Conservation (phyloP, 495 filamentous ascomycete genomes). For the Alectoria sarmentosa region DNA sequence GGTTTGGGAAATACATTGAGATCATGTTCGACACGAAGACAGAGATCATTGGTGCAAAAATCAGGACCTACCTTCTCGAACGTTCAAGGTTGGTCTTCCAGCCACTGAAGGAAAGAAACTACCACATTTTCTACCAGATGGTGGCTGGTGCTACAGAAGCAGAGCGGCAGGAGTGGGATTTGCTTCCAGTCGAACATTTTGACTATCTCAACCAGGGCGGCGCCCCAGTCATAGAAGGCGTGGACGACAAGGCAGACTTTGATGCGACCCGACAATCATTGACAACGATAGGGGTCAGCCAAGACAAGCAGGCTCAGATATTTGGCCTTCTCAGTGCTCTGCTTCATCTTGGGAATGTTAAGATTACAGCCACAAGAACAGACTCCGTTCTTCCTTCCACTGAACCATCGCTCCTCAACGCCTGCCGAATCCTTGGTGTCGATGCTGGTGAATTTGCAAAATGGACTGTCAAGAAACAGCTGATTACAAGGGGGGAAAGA, state of each 20-base stretch:
- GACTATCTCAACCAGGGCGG: slow-evolving; percentile 96
- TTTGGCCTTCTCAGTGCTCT: slow-evolving; percentile 89
- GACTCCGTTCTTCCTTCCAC: slow-evolving; percentile 75
- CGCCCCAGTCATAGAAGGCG: slow-evolving; percentile 80
- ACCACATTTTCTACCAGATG: slow-evolving; percentile 98
- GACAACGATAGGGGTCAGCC: slow-evolving; percentile 76
- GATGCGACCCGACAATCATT: slow-evolving; percentile 79
- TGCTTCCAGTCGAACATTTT: slow-evolving; percentile 81
- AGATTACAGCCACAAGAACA: slow-evolving; percentile 82
- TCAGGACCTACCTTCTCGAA: slow-evolving; percentile 91
- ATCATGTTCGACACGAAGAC: slow-evolving; percentile 97
- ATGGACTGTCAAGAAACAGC: slow-evolving; percentile 99
- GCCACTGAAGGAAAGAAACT: slow-evolving; percentile 94
- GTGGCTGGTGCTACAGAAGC: slow-evolving; percentile 86
- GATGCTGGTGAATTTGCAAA: slow-evolving; percentile 83
- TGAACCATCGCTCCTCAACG: slow-evolving; percentile 74
- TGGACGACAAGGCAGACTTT: slow-evolving; percentile 95
- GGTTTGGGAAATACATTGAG: slow-evolving; percentile 99
- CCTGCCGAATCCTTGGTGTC: slow-evolving; percentile 84
- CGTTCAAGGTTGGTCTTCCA: slow-evolving; percentile 97
- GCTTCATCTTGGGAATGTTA: slow-evolving; percentile 91
- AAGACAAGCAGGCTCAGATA: slow-evolving; percentile 68
- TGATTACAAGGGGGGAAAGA: slow-evolving; percentile 94
- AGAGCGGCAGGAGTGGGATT: slow-evolving; percentile 67
- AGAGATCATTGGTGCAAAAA: slow-evolving; percentile 96